Conservation (phyloP, 208 protist genomes). For the Naegleria lovaniensis region DNA sequence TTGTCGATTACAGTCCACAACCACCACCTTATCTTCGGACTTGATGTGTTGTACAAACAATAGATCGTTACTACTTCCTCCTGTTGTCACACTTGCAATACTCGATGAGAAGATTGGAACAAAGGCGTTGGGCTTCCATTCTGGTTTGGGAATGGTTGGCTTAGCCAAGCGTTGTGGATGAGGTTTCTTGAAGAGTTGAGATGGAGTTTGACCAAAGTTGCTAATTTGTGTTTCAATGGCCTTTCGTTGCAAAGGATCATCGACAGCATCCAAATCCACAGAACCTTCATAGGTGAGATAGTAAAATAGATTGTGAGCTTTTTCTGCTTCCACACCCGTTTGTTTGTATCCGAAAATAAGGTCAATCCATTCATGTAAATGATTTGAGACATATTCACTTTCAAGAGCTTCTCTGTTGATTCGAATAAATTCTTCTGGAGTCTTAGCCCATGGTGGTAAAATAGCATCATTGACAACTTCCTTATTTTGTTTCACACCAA, state of each 20-base stretch:
- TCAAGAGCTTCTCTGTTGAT: constrained; percentile 57
- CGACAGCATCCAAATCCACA: background rate
- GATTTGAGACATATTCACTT: constrained; percentile 83
- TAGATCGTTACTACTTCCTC: background rate
- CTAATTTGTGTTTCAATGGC: constrained; percentile 50
- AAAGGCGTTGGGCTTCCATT: background rate
- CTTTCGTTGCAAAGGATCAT: constrained; percentile 45
- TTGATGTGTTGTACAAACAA: background rate
- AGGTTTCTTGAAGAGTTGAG: constrained; percentile 45
- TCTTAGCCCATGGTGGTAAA: constrained; percentile 57
- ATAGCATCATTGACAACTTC: constrained; percentile 49
- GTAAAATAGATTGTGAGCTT: constrained; percentile 95
- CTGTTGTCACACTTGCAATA: background rate
- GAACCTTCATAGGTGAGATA: constrained; percentile 88
- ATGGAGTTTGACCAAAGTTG: constrained; percentile 58
- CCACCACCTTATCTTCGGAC: background rate
- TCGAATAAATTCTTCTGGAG: constrained; percentile 17
- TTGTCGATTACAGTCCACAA: background rate
- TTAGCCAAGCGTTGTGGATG: constrained; percentile 19
- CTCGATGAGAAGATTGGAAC: background rate
- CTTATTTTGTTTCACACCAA: constrained; percentile 53
- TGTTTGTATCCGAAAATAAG: constrained; percentile 98
- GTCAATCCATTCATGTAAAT: constrained; percentile 97
- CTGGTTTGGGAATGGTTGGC: background rate
- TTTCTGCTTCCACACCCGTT: constrained; percentile 81